Evolutionary conservation across 768 basidiomycete genomes (phyloP), one percentile per base, ranked within the genome.

Genomic region (Phaeolepiota aurea): DNA sequence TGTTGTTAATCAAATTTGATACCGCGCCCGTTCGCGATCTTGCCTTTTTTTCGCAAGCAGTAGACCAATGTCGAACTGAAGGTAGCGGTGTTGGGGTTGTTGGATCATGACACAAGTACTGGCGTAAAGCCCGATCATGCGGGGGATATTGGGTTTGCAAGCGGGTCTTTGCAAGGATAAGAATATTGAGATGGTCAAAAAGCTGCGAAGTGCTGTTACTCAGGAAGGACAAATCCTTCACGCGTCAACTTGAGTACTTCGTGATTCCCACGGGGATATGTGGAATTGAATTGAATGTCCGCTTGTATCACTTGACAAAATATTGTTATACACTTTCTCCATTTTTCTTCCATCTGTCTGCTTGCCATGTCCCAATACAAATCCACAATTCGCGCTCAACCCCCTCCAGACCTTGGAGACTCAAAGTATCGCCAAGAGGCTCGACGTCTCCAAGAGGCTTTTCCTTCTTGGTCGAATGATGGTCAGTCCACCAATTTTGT

Each of bases 381-480:
- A 62, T 63, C 69, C 48, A 63, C 68, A 43, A 61, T 68, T 48
- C 66, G 65, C 46, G 40, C 63, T 28, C 57, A 68, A 48, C 57
- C 56, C 43, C 54, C 59, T 22, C 41, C 62, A 44, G 59, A 62
- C 22, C 44, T 54, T 22, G 40, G 56, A 40, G 65, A 65, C 31
- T 52, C 57, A 43, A 79, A 75, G 54, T 79, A 68, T 52, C 72
- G 71, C 38, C 13, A 62, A 0, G 66, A 87, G 49, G 74, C 77
- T 5, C 61, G 64, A 20, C 74, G 77, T 37, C 76, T 90, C 4
- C 75, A 79, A 57, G 87, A 88, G 54, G 56, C 74, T 44, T 89
- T 87, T 52, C 77, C 86, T 3, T 44, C 53, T 49, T 88, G 76
- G 76, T 74, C 82, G 52, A 66, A 64, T 48, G 84, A 87, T 51